Evolutionary conservation across 257 asterid genomes (phyloP), one percentile per base, ranked within the genome.

Genomic region (Datura wrightii): DNA sequence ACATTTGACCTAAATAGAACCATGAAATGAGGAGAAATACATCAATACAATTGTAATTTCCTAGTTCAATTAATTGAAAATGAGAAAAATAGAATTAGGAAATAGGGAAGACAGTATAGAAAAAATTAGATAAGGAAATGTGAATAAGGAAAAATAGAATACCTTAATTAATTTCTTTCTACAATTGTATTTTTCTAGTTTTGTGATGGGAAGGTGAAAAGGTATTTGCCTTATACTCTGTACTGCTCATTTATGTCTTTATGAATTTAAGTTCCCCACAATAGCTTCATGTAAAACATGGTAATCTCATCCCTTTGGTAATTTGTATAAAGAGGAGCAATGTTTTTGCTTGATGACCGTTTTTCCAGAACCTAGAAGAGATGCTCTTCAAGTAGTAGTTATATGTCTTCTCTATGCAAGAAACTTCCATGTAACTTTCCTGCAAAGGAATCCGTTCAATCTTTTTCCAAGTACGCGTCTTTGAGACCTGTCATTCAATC

Each of bases 281-380:
- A 71, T n/a, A 71, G 79, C 79, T 70, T 71, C 56, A 42, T 44
- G 56, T 44, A 24, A 24, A 24, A 71, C 56, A 71, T 44, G 55
- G 56, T 44, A 42, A 10, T 71, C 56, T 71, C 79, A 44, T 4
- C 56, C 39, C 39, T 71, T 71, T n/a, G 37, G 13, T 71, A 44
- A 44, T 71, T 42, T 71, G 39, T 44, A 5, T 37, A 39, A 66
- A 37, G 76, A 39, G 76, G 48, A 37, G 50, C 48, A 66, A 6
- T 6, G 6, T 6, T 66, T 65, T 36, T 66, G 24, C 10, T 70
- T 71, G 56, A n/a, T 10, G 39, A 71, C 9, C 18, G 39, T 41
- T 42, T 42, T 70, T 4, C 13, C 79, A 70, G 24, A 16, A 4
- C 54, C 24, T 70, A 18, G 54, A 42, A 70, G 18, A 70, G 36